phyloP scores from a whole-genome alignment of 2,329 filamentous ascomycete species.

The Corinectria fuckeliana region DNA sequence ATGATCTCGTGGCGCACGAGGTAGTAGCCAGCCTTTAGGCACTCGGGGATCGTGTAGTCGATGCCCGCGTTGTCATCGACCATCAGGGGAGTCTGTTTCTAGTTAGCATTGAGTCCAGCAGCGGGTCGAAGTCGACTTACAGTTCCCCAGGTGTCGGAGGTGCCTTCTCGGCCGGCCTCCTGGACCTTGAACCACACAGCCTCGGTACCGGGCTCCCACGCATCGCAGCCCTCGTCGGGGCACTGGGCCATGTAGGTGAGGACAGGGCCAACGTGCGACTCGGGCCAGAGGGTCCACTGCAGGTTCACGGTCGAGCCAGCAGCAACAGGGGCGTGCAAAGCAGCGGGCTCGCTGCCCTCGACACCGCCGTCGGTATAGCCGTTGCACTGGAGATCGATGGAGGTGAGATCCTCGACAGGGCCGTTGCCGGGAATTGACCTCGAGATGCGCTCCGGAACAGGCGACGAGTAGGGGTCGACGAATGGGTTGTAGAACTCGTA shows the following conservation, averaged over 20 bases:
- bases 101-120: slow-evolving; percentile 1
- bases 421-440: slow-evolving; percentile 64
- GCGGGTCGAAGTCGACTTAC: slow-evolving; percentile 32
- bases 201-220: slow-evolving; percentile 53
- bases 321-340: slow-evolving; percentile 58
- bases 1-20: slow-evolving; percentile 65
- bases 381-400: slow-evolving; percentile 63
- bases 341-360: slow-evolving; percentile 56
- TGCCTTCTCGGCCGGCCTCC: slow-evolving; percentile 57
- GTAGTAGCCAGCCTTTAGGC: slow-evolving; percentile 60
- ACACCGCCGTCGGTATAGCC: slow-evolving; percentile 57
- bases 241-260: slow-evolving; percentile 68
- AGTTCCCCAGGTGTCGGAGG: slow-evolving; percentile 55
- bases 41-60: slow-evolving; percentile 61
- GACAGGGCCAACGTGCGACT: slow-evolving; percentile 59
- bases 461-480: slow-evolving; percentile 52
- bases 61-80: slow-evolving; percentile 51
- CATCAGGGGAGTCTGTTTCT: slow-evolving; percentile 49
- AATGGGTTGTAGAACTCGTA: slow-evolving; percentile 48
- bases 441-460: slow-evolving; percentile 58
- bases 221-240: slow-evolving; percentile 57
- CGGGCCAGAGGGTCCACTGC: slow-evolving; percentile 60
- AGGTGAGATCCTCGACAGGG: slow-evolving; percentile 59
- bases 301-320: slow-evolving; percentile 61
- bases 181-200: slow-evolving; percentile 65